Base-by-base conservation (phyloP, 306 rosid species). In the Fragaria ananassa region DNA sequence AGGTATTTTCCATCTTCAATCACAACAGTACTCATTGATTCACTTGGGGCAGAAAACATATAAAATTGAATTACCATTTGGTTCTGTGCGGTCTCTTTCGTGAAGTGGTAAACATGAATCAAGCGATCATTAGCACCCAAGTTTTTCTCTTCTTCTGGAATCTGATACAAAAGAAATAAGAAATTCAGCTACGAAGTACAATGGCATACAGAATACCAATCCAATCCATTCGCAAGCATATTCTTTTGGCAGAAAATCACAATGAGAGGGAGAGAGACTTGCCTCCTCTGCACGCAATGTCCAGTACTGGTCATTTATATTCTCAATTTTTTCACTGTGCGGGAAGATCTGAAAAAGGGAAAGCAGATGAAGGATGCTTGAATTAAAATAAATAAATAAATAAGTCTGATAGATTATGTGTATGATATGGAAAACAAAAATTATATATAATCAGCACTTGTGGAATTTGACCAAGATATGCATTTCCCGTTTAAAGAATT, bases 41-140 rank as follows among this genome's bases (percentile, higher is more conserved):
- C 31, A 6, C 11, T 7, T 14, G 45, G 14, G 21, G 70, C 4
- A n/a, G 61, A 44, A 13, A 45, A 3, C 21, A 6, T 68, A 10
- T 3, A 76, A 29, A 57, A 70, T 49, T 34, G 25, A 69, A 74
- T 10, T 85, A 87, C 93, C 91, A 85, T 83, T 85, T 85, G 97
- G 84, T 88, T 92, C 77, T 89, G 93, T 10, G 90, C 81, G 3
- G 90, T 77, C 46, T 92, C 98, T 82, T 86, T 94, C 72, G 81
- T 80, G 79, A 94, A 92, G 84, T 94, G 98, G 85, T 90, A 94
- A 58, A 92, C 96, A 80, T 94, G 97, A 78, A 94, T 88, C 90
- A 94, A 79, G 17, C 96, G 93, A 83, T 90, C 96, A 27, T 87
- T 88, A 49, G 87, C 80, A 62, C 91, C 92, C 74, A 94, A 81